phyloP scores from a whole-genome alignment of 2,329 filamentous ascomycete genomes.

The Fusarium lyarnte region DNA sequence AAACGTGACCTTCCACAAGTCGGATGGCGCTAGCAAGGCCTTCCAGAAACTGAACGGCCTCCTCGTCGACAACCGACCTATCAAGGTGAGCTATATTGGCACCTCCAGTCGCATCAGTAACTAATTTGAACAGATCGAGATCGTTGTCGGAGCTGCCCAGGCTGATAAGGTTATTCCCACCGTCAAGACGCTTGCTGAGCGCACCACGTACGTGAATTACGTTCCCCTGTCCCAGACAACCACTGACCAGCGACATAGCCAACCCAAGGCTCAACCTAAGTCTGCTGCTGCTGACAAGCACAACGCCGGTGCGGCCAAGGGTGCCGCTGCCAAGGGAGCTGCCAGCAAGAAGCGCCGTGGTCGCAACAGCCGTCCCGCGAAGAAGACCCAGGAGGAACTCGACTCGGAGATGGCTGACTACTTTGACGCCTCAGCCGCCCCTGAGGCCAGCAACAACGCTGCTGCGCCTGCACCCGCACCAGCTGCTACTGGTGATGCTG shows the following conservation, averaged over 20 bases:
- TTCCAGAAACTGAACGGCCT: constrained; percentile 86
- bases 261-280: constrained; percentile 70
- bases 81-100: constrained; percentile 73
- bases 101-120: neutral
- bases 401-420: constrained; percentile 99
- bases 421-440: constrained; percentile 67
- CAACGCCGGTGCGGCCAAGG: constrained; percentile 58
- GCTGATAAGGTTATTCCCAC: constrained; percentile 73
- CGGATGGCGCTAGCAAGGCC: constrained; percentile 85
- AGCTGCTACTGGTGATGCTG: constrained; percentile 62
- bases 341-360: constrained; percentile 63
- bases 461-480: constrained; percentile 59
- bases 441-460: constrained; percentile 55
- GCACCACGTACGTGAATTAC: constrained; percentile 70
- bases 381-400: constrained; percentile 95
- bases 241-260: constrained; percentile 39
- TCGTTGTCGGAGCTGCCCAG: constrained; percentile 82
- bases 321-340: constrained; percentile 53
- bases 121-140: constrained; percentile 75
- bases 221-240: neutral
- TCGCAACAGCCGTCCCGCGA: constrained; percentile 69
- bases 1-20: constrained; percentile 84
- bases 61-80: constrained; percentile 86
- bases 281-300: constrained; percentile 81
- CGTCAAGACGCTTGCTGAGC: constrained; percentile 80